These are phyloP conservation scores for Trichoderma aggressivum DNA, from an alignment of 2,329 filamentous ascomycete genomes.

Conservation along the genomic window DNA sequence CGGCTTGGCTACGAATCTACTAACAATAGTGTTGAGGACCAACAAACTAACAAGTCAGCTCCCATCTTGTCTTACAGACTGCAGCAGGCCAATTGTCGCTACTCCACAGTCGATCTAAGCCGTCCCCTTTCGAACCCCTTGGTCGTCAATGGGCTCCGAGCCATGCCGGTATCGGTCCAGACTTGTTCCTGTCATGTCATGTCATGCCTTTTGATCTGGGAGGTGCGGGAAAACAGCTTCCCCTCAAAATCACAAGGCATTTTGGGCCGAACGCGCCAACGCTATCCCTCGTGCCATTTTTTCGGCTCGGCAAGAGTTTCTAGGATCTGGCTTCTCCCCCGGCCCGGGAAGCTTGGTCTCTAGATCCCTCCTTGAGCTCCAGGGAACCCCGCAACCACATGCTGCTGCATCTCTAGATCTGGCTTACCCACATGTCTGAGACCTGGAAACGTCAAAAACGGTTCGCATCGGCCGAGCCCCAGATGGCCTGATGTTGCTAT, in stretches of 20 bases:
- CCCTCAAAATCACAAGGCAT: conserved; percentile 6
- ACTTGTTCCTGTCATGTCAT: background rate
- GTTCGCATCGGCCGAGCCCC: background rate
- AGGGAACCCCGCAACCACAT: background rate
- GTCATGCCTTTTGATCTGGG: background rate
- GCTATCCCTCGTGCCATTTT: background rate
- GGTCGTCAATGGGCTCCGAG: background rate
- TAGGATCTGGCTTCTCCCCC: background rate
- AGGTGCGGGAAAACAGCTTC: background rate
- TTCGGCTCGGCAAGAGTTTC: background rate
- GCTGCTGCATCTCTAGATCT: background rate
- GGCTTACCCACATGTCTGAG: background rate
- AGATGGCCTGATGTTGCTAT: background rate
- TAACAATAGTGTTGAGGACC: conserved; percentile 10
- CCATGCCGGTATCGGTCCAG: conserved; percentile 6
- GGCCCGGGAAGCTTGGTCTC: background rate
- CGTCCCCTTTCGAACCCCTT: background rate
- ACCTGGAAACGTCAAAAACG: background rate
- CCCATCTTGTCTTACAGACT: background rate
- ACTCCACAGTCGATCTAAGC: background rate
- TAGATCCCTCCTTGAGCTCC: background rate
- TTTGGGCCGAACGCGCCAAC: background rate
- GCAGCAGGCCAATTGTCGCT: background rate
- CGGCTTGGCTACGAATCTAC: conserved; percentile 8
- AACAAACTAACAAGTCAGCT: background rate